A percentile compares a stretch with the other conserved stretches of the same genome.
Conservation (phyloP, 345 rosid species). For the Leavenworthia alabamica region DNA sequence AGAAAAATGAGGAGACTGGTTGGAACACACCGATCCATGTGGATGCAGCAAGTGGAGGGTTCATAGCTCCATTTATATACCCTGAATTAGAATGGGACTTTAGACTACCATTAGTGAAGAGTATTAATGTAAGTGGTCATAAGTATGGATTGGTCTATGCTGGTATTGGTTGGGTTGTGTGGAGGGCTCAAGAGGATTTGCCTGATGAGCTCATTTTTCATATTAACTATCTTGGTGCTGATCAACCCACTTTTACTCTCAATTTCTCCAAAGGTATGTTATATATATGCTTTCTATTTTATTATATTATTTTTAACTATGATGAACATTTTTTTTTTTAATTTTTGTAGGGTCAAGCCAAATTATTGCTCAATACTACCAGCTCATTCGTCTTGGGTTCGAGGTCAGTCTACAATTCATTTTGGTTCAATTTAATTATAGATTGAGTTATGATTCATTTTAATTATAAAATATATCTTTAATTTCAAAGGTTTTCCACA, state of each 20-base stretch:
- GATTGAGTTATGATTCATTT: neutral
- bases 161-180: slow-evolving; percentile 90
- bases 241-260: slow-evolving; percentile 95
- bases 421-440: neutral
- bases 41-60: slow-evolving; percentile 95
- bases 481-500: too few relatives aligned
- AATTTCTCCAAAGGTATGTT: slow-evolving; percentile 77
- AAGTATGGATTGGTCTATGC: slow-evolving; percentile 91
- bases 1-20: slow-evolving; percentile 75
- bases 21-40: slow-evolving; percentile 97
- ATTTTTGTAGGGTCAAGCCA: slow-evolving; percentile 21
- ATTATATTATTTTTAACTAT: too few relatives aligned
- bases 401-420: slow-evolving; percentile 61
- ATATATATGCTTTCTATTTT: neutral
- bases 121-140: slow-evolving; percentile 88
- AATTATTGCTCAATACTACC: slow-evolving; percentile 70
- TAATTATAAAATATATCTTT: too few relatives aligned
- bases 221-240: slow-evolving; percentile 86
- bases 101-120: slow-evolving; percentile 79
- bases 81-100: slow-evolving; percentile 97
- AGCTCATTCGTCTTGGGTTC: slow-evolving; percentile 71
- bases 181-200: slow-evolving; percentile 77
- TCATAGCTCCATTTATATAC: slow-evolving; percentile 85
- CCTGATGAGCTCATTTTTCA: slow-evolving; percentile 96
- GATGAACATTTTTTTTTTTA: neutral